Evolutionary conservation across 2,329 filamentous ascomycete species (phyloP), one percentile per base, ranked within the genome.

Genomic region (Cladosporium cucumerinum): DNA sequence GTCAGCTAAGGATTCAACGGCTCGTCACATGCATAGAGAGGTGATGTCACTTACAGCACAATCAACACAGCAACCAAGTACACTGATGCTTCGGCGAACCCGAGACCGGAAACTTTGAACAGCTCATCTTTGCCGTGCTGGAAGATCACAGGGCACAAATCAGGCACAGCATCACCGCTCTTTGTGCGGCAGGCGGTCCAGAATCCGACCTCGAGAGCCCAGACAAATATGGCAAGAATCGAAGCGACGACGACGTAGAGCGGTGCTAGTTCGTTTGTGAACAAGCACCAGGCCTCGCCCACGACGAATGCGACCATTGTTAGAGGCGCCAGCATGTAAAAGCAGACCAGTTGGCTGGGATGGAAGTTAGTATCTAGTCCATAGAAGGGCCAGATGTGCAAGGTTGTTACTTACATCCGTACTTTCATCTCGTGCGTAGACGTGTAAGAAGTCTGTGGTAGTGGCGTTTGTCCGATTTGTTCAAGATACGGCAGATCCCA

Each of bases 291-390:
- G 5, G 18, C 23, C 7, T 58, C 55, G 55, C 55, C 36, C 16
- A 58, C 23, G 12, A 46, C 11, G 23, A 58, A 58, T 16, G 34
- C 32, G 12, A n/a, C 23, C 36, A 46, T 43, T 11, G 18, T 16
- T 1, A 58, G n/a, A 28, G 55, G 55, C 23, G 36, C 55, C n/a
- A 58, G 55, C 34, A 46, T 58, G 55, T 58, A 58, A 16, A 58
- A 58, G 55, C 55, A 65, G 3, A 65, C 61, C 16, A 68, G 57
- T n/a, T 66, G 34, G 16, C 68, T 68, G 39, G 16, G 23, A 43
- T n/a, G 16, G 34, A 14, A n/a, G 16, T 58, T 25, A 46, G 55
- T 46, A 2, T 57, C 16, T 10, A 21, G 23, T 1, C 3, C 10
- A 43, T 18, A 5, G 16, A n/a, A 8, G 3, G 18, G n/a, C 14